Percentiles rank a stretch among this genome's conserved stretches.
These are phyloP conservation scores for Rhodotorula kratochvilovae DNA, from an alignment of 768 basidiomycete species.

Conservation along the genomic window DNA sequence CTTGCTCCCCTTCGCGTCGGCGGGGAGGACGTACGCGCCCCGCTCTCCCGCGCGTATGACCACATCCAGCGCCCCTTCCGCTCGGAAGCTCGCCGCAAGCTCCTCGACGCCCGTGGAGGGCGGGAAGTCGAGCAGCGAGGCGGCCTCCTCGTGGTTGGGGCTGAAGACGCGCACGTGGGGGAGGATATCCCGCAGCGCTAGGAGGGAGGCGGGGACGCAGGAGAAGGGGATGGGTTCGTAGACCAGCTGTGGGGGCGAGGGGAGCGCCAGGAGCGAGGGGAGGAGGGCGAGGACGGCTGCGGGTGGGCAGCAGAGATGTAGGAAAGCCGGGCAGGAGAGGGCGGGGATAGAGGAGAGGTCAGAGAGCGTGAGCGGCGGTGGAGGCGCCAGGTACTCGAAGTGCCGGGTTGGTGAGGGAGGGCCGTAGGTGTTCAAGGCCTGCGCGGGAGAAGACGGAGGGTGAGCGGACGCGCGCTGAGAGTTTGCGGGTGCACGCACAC, in stretches of 20 bases:
- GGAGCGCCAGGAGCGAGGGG: background rate
- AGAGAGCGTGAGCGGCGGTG: background rate
- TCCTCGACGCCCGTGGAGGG: slow-evolving; percentile 3
- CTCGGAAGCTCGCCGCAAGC: slow-evolving; percentile 17
- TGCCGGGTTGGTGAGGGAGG: background rate
- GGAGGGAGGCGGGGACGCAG: slow-evolving; percentile 71
- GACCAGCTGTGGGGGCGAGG: slow-evolving; percentile 55
- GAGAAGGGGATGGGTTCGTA: slow-evolving; percentile 84
- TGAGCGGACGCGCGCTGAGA: too few species aligned
- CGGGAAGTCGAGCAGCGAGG: slow-evolving; percentile 56
- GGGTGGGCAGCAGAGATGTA: slow-evolving; percentile 1
- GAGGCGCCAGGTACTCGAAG: background rate
- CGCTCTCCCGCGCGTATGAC: slow-evolving; percentile 68
- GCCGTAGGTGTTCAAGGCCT: background rate
- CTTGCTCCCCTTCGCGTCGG: slow-evolving; percentile 45
- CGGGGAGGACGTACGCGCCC: slow-evolving; percentile 63
- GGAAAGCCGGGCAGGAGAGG: too few species aligned
- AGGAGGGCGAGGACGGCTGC: too few species aligned
- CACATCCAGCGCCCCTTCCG: slow-evolving; percentile 48
- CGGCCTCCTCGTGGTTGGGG: slow-evolving; percentile 82
- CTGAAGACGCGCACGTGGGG: slow-evolving; percentile 65
- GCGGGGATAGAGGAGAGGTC: background rate
- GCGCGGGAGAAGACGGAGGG: too few species aligned
- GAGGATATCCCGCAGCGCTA: slow-evolving; percentile 60
- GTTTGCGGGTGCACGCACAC: background rate